Evolutionary conservation across 2,329 filamentous ascomycete species (phyloP).

Genomic region (Conoideocrella luteorostrata): DNA sequence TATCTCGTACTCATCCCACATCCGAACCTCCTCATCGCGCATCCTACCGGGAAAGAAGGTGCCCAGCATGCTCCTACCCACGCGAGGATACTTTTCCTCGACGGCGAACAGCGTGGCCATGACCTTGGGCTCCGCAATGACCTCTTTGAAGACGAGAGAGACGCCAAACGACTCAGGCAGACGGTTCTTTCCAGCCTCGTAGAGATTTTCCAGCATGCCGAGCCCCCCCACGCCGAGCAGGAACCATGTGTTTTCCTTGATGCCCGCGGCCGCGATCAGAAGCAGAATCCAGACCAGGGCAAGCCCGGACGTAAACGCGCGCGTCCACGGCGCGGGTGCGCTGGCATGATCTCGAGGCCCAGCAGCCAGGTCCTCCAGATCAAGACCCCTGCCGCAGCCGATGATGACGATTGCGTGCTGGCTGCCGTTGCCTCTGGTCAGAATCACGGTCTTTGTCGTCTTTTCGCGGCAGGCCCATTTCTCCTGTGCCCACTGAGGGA

Average conservation of each 20-base stretch:
- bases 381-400: slow-evolving; percentile 24
- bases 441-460: slow-evolving; percentile 22
- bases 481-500: slow-evolving; percentile 37
- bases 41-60: background rate
- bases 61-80: background rate
- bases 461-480: slow-evolving; percentile 33
- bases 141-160: background rate
- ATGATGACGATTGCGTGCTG: slow-evolving; percentile 33
- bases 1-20: background rate
- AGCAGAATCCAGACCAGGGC: slow-evolving; percentile 21
- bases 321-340: too few species aligned
- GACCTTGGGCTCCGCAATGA: background rate
- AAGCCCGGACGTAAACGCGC: too few species aligned
- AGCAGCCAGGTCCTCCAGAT: slow-evolving; percentile 35
- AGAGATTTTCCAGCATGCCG: slow-evolving; percentile 33
- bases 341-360: background rate
- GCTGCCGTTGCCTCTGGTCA: slow-evolving; percentile 35
- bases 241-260: slow-evolving; percentile 31
- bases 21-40: background rate
- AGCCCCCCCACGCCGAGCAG: slow-evolving; percentile 31
- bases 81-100: background rate
- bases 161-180: background rate
- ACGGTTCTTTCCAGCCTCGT: slow-evolving; percentile 23
- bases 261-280: slow-evolving; percentile 30
- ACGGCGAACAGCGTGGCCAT: background rate